Evolutionary conservation across 2,329 filamentous ascomycete species (phyloP), one percentile per base, ranked within the genome.

Genomic region (Neurospora crassa): DNA sequence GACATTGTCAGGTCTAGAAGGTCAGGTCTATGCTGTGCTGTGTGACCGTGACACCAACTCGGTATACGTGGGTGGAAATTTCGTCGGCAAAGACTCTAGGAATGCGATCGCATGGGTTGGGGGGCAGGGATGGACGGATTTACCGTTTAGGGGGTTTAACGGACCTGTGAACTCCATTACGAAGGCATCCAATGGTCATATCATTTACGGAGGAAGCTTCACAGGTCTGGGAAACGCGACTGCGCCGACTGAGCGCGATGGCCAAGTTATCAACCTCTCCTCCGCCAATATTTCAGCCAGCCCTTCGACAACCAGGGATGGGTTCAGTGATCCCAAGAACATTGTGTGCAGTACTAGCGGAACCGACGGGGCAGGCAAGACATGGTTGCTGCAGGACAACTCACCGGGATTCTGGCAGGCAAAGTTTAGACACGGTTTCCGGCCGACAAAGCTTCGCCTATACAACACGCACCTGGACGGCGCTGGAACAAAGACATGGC

Each of bases 141-240:
- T 99, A 71, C 91, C 95, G 2, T 99, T 99, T 83, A 89, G 90
- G 53, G 96, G 96, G 29, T 97, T 99, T 82, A 98, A 98, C 81
- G 94, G 94, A 37, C 93, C 93, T 2, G 94, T 99, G 69, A 88
- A 89, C 73, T 92, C 94, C 45, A 98, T 99, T 75, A 86, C 89
- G 69, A 94, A 93, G 81, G 88, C 90, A 24, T 85, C 90, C 1
- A 91, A 93, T 76, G 92, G 92, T 10, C 92, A 96, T 78, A 92
- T 99, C 74, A 88, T 98, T 70, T 99, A 97, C 78, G 96, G 93
- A 67, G 96, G 96, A 68, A 88, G 88, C 71, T 99, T 99, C 78
- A 94, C 92, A 71, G 93, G 93, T 8, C 82, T 98, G 10, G 93
- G 93, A 73, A 97, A 97, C 79, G 87, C 90, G 2, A 92, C 88